Base-by-base conservation (phyloP, 495 filamentous ascomycete species). In the Umbilicaria muhlenbergii region DNA sequence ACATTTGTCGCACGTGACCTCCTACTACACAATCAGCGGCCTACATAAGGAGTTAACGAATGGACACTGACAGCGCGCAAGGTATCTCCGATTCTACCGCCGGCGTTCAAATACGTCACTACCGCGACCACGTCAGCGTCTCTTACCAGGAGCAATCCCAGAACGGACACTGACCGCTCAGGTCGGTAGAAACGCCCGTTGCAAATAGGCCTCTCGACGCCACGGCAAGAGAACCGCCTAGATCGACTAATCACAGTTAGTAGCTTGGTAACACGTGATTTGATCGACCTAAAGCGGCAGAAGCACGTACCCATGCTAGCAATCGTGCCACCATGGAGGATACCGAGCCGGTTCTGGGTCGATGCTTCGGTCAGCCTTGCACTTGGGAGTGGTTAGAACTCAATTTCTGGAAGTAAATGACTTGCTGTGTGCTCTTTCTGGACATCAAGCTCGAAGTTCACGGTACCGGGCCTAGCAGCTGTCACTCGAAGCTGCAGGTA, bases 321-420 rank as follows among this genome's bases (percentile, higher is more conserved):
- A 53, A 96, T 87, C 14, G 91, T 92, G 33, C 89, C 91, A 36
- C 91, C 91, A 65, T 98, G 91, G 47, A 96, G 69, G 40, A 86
- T 94, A 38, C 77, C 79, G 8, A 96, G 70, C 16, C 91, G 79
- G 55, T 95, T 98, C 86, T 92, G 46, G 2, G 28, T 13, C 1
- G 17, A 44, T 13, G 41, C 24, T 6, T 49, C 19, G 49, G 42
- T 36, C 44, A 7, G 40, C 6, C 46, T 39, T 12, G 37, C 11
- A 12, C 42, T 2, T 42, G 38, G 7, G 7, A 15, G 7, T 7
- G 31, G 12, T 36, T n/a, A 2, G 11, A 16, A 8, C 35, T 34
- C 31, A 6, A 11, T 3, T 18, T 24, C 19, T 5, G 13, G 12
- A 12, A 15, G 31, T 42, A 13, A 35, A 14, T 32, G 18, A 13